Percentiles rank a stretch among this genome's conserved stretches.
phyloP scores from a whole-genome alignment of 129 eudicot species.

The Cynara cardunculus region DNA sequence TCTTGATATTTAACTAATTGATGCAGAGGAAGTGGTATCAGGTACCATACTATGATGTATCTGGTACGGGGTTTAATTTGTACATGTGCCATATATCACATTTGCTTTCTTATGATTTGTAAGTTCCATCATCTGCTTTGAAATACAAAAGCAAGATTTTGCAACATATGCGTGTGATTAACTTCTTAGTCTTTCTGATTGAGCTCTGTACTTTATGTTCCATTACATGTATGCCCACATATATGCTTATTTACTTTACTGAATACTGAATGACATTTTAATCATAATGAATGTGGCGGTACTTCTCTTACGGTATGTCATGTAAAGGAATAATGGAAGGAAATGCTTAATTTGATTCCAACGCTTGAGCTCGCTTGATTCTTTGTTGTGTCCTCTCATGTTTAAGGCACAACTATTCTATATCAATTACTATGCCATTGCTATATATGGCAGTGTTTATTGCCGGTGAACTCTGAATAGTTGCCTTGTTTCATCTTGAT shows the following conservation, averaged over 20 bases:
- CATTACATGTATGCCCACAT: not conserved
- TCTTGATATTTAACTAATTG: too few relatives aligned
- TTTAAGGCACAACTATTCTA: not conserved
- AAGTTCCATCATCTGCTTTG: too few relatives aligned
- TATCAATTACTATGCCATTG: not conserved
- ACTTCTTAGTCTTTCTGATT: too few relatives aligned
- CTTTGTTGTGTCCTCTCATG: not conserved
- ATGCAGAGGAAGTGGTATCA: too few relatives aligned
- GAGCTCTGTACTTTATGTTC: too few relatives aligned
- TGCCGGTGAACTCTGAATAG: not conserved
- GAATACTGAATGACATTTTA: not conserved
- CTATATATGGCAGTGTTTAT: not conserved
- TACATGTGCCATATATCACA: too few relatives aligned
- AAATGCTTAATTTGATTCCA: not conserved
- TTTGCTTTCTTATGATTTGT: too few relatives aligned
- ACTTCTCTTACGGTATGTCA: too few relatives aligned
- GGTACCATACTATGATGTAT: too few relatives aligned
- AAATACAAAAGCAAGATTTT: too few relatives aligned
- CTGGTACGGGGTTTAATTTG: too few relatives aligned
- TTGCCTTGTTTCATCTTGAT: not conserved
- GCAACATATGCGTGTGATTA: too few relatives aligned
- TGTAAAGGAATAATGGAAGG: not conserved
- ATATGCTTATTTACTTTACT: not conserved
- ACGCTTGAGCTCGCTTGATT: not conserved
- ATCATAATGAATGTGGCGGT: not conserved